Percentiles rank a stretch among this genome's conserved stretches.
These are phyloP conservation scores for Ehretia macrophylla DNA, from an alignment of 257 asterid genomes.

Conservation along the genomic window DNA sequence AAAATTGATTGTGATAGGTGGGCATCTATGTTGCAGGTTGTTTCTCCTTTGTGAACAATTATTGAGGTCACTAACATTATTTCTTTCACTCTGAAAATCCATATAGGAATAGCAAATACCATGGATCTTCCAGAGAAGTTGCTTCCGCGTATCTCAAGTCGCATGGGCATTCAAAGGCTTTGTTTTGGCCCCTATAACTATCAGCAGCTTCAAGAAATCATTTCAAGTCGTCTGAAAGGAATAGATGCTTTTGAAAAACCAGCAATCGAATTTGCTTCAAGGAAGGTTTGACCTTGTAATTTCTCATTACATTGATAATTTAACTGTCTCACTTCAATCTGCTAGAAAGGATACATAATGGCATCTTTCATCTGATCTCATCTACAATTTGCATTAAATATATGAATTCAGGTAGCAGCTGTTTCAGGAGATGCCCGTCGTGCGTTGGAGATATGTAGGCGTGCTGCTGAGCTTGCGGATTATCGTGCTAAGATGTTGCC, in stretches of 20 bases:
- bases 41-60: constrained; percentile 3
- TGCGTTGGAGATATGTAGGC: constrained; percentile 91
- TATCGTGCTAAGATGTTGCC: constrained; percentile 45
- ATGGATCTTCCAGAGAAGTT: constrained; percentile 99
- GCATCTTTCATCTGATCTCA: constrained; percentile 12
- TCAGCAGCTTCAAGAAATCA: constrained; percentile 92
- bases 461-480: constrained; percentile 96
- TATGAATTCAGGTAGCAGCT: constrained; percentile 77
- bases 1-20: constrained; percentile 85
- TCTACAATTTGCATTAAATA: constrained; percentile 4
- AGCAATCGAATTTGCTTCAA: constrained; percentile 93
- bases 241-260: constrained; percentile 76
- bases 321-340: background rate
- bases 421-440: constrained; percentile 99
- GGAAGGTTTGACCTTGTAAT: constrained; percentile 56
- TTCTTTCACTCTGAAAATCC: background rate
- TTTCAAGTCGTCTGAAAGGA: constrained; percentile 79
- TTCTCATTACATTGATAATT: constrained; percentile 6
- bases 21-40: constrained; percentile 12
- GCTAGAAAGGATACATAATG: background rate
- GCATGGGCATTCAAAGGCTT: constrained; percentile 99
- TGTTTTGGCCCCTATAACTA: constrained; percentile 93
- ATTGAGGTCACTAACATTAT: constrained; percentile 1
- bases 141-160: constrained; percentile 94
- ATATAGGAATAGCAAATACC: constrained; percentile 95